Evolutionary conservation across 2,329 filamentous ascomycete species (phyloP), one percentile per base, ranked within the genome.

Genomic region (Cadophora malorum): DNA sequence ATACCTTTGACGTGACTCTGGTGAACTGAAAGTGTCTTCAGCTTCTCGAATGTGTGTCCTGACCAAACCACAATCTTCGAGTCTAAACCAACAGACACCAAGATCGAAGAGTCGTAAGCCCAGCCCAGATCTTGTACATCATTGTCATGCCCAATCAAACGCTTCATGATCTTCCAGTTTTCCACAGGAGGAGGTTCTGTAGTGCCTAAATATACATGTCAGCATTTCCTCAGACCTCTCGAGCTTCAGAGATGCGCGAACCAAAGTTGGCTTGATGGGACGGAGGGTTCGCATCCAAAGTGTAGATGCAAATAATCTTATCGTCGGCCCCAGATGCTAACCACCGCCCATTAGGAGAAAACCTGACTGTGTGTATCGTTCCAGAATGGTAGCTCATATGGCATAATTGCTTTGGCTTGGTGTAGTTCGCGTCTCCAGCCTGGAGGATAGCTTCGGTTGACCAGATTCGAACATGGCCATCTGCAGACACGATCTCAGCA

Each of bases 21-120:
- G 80, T 99, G 96, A 67, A 94, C 91, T 1, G 94, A 90, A 5
- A 99, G 83, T 3, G 93, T 95, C 85, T 98, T 98, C 73, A 99
- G 86, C 82, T 97, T 98, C 82, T 99, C 96, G 74, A 99, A 99
- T 0, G 94, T 98, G 80, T 96, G 91, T 0, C 96, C 96, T 0
- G 95, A 98, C 96, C 96, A 99, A 25, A 99, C 91, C 10, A 99
- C 96, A 16, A 99, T 91, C 81, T 99, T 99, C 53, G 96, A 98
- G 80, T 99, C 96, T 73, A 99, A 83, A 1, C 96, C 96, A 31
- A 99, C 96, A 0, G 96, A 98, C 4, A 98, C 94, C 69, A 99
- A 83, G 65, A 99, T 93, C 0, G 95, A 97, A 35, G 94, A 97
- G 82, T 99, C 96, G 77, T 91, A 90, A 23, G 96, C 97, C 96